Conservation (phyloP, 2,329 filamentous ascomycete species). For the Apiospora hydei region DNA sequence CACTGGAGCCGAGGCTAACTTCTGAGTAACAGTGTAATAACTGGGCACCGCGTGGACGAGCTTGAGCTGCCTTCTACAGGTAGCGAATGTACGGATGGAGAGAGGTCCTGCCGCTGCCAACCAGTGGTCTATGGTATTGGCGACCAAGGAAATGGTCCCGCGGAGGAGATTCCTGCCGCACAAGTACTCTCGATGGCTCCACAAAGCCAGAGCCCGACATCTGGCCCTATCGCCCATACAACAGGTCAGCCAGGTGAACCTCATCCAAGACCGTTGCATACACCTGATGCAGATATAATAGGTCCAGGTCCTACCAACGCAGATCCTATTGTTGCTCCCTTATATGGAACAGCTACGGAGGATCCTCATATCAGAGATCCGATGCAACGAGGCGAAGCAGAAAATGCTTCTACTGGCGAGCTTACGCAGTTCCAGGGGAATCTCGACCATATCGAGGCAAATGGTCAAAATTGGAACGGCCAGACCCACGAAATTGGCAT, state of each 20-base stretch:
- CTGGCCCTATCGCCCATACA: constrained; percentile 40
- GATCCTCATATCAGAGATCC: constrained; percentile 76
- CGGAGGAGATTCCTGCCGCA: neutral
- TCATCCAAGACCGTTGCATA: constrained; percentile 33
- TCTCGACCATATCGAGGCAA: constrained; percentile 76
- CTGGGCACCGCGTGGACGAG: neutral
- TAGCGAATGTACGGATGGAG: neutral
- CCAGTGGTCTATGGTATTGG: neutral
- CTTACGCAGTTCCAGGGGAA: constrained; percentile 79
- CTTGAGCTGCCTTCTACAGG: neutral
- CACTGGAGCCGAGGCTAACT: neutral
- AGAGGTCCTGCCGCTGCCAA: neutral
- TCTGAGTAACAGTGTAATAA: neutral
- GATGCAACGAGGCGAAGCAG: constrained; percentile 84
- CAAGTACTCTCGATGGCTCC: constrained; percentile 28
- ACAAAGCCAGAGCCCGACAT: constrained; percentile 35
- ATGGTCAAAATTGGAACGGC: constrained; percentile 59
- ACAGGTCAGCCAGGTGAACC: constrained; percentile 37
- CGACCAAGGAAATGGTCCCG: neutral
- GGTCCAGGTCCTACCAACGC: constrained; percentile 37
- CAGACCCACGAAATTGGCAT: constrained; percentile 33
- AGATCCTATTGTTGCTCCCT: constrained; percentile 81
- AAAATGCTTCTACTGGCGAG: constrained; percentile 74
- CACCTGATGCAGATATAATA: constrained; percentile 32
- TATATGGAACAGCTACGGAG: constrained; percentile 77